A percentile compares a stretch with the other conserved stretches of the same genome.
Evolutionary conservation across 805 yeast species (phyloP).

Genomic region (Schwanniomyces polymorphus): DNA sequence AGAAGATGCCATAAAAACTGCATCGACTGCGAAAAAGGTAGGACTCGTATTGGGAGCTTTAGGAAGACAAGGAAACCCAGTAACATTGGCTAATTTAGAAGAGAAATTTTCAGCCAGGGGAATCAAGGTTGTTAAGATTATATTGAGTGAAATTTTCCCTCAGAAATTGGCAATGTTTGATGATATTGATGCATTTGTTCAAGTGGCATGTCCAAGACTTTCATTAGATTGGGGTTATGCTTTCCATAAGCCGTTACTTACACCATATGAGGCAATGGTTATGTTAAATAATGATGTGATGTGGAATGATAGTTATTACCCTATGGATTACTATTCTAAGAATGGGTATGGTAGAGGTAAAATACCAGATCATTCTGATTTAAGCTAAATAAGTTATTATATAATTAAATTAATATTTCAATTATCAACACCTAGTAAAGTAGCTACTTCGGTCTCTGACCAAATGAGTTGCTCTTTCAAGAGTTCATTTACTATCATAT

Average conservation of each 20-base stretch:
- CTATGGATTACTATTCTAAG: constrained; percentile 92
- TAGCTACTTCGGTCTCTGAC: constrained; percentile 61
- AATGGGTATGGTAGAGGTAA: constrained; percentile 93
- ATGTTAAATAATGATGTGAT: constrained; percentile 69
- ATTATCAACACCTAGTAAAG: constrained; percentile 68
- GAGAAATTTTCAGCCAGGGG: constrained; percentile 52
- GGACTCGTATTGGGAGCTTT: constrained; percentile 90
- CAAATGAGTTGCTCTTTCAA: constrained; percentile 45
- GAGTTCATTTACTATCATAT: constrained; percentile 34
- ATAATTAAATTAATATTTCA: not conserved
- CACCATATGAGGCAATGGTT: constrained; percentile 97
- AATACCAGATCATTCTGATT: constrained; percentile 48
- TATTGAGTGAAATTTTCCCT: constrained; percentile 91
- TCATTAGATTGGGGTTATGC: constrained; percentile 99
- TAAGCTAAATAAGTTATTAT: constrained; percentile 4
- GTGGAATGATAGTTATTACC: constrained; percentile 70
- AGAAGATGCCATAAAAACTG: constrained; percentile 67
- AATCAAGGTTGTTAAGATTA: constrained; percentile 71
- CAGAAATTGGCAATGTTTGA: constrained; percentile 88
- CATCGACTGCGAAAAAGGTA: constrained; percentile 59
- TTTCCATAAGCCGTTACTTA: constrained; percentile 82
- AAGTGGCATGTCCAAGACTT: constrained; percentile 94
- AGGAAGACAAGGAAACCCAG: constrained; percentile 91
- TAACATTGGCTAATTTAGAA: constrained; percentile 71
- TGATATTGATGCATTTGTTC: constrained; percentile 92